phyloP scores from a whole-genome alignment of 139 green algal species.

The Chlamydomonas schloesseri region DNA sequence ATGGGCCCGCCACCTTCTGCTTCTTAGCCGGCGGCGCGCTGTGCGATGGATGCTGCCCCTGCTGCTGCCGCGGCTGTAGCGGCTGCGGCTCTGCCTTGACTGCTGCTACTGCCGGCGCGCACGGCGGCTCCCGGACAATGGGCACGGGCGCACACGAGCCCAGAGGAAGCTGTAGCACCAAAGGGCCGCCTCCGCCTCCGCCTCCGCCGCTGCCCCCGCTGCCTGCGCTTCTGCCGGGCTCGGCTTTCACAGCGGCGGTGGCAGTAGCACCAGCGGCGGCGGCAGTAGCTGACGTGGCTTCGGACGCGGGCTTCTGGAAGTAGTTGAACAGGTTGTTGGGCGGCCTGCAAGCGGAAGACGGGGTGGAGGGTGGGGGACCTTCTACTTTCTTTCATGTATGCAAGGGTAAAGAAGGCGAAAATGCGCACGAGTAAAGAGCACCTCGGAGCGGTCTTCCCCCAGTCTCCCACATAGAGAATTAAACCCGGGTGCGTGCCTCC shows the following conservation, averaged over 20 bases:
- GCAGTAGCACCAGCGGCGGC: not conserved
- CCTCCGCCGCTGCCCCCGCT: not conserved
- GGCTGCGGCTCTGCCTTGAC: constrained; percentile 1
- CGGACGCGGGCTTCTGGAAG: not conserved
- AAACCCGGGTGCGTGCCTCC: too few relatives aligned
- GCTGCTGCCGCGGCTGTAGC: not conserved
- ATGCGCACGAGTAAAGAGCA: too few relatives aligned
- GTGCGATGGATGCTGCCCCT: not conserved
- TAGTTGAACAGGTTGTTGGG: constrained; percentile 22
- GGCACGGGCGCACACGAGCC: not conserved
- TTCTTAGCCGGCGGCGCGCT: not conserved
- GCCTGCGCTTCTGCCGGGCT: not conserved
- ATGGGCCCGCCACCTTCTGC: not conserved
- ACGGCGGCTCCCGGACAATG: not conserved
- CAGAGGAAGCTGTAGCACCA: constrained; percentile 25
- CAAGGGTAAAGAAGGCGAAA: too few relatives aligned
- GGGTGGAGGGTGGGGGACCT: not conserved
- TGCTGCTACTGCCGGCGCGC: not conserved
- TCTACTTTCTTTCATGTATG: too few relatives aligned
- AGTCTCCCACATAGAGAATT: too few relatives aligned
- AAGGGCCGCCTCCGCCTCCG: not conserved
- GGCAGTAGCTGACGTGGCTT: not conserved
- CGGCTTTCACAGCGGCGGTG: not conserved
- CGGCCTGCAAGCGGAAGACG: not conserved
- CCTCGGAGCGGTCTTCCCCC: too few relatives aligned